phyloP scores from a whole-genome alignment of 1,139 yeast genomes.

The Trichomonascaceae sp. region DNA sequence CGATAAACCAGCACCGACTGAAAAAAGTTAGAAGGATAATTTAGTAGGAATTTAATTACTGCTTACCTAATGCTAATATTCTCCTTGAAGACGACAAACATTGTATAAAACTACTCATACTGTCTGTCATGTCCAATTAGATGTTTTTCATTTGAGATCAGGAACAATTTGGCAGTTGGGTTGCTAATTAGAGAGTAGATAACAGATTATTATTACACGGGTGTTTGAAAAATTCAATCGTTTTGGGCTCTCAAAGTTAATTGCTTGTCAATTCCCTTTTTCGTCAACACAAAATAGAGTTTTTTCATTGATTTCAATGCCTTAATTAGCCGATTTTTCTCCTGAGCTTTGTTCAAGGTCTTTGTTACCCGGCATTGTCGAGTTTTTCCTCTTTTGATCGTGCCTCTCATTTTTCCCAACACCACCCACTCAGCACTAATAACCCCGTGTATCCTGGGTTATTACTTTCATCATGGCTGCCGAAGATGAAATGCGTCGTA shows the following conservation, averaged over 20 bases:
- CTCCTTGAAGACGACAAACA: conserved; percentile 46
- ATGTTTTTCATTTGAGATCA: not conserved
- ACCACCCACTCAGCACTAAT: too few species aligned
- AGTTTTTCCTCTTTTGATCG: too few species aligned
- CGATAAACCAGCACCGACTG: conserved; percentile 78
- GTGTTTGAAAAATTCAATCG: not conserved
- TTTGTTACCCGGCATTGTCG: not conserved
- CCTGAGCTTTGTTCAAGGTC: not conserved
- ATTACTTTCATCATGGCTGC: conserved; percentile 9
- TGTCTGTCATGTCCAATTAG: not conserved
- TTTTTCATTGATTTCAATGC: not conserved
- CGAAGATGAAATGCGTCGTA: conserved; percentile 19
- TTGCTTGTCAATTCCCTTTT: too few species aligned
- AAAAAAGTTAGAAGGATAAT: not conserved
- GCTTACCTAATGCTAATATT: conserved; percentile 52
- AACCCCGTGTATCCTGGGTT: too few species aligned
- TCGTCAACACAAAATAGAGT: not conserved
- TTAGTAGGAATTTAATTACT: not conserved
- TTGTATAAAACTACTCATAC: conserved; percentile 49
- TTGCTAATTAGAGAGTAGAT: not conserved
- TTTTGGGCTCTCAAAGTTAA: too few species aligned
- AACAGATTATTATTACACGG: not conserved
- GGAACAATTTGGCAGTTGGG: not conserved
- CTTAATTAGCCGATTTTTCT: not conserved
- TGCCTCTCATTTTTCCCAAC: not conserved